phyloP scores from a whole-genome alignment of 768 basidiomycete genomes.

The Pulveroboletus sp. region DNA sequence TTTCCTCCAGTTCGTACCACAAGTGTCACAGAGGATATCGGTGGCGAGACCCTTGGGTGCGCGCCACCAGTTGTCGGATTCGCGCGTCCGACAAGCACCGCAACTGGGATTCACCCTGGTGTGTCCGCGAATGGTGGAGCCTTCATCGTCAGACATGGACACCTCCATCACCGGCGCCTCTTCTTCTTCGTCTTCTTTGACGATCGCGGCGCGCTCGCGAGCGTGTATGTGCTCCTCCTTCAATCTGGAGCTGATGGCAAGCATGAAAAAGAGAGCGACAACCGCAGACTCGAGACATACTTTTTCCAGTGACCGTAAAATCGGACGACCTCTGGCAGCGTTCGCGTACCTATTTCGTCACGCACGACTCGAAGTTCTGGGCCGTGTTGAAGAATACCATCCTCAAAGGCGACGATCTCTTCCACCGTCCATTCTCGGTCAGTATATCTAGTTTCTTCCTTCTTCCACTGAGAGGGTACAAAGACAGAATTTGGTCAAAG shows the following conservation, averaged over 20 bases:
- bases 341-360: slow-evolving; percentile 66
- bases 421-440: slow-evolving; percentile 70
- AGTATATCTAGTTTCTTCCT: slow-evolving; percentile 54
- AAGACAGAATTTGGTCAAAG: slow-evolving; percentile 9
- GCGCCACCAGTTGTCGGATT: slow-evolving; percentile 84
- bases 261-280: slow-evolving; percentile 8
- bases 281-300: slow-evolving; percentile 35
- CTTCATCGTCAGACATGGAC: slow-evolving; percentile 61
- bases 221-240: slow-evolving; percentile 63
- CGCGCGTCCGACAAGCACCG: slow-evolving; percentile 80
- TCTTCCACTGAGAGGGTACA: slow-evolving; percentile 60
- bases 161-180: slow-evolving; percentile 31
- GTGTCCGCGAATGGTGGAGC: slow-evolving; percentile 61
- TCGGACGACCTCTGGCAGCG: slow-evolving; percentile 74
- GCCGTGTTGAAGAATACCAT: slow-evolving; percentile 65
- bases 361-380: slow-evolving; percentile 77
- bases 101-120: slow-evolving; percentile 58
- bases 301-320: slow-evolving; percentile 88
- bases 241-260: slow-evolving; percentile 50
- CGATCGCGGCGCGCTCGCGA: slow-evolving; percentile 34
- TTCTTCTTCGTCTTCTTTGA: slow-evolving; percentile 26
- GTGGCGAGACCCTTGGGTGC: slow-evolving; percentile 83
- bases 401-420: slow-evolving; percentile 72
- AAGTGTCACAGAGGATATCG: slow-evolving; percentile 76
- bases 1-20: slow-evolving; percentile 88